These are phyloP conservation scores for Clonostachys rosea DNA, from an alignment of 2,329 filamentous ascomycete species.

Conservation along the genomic window DNA sequence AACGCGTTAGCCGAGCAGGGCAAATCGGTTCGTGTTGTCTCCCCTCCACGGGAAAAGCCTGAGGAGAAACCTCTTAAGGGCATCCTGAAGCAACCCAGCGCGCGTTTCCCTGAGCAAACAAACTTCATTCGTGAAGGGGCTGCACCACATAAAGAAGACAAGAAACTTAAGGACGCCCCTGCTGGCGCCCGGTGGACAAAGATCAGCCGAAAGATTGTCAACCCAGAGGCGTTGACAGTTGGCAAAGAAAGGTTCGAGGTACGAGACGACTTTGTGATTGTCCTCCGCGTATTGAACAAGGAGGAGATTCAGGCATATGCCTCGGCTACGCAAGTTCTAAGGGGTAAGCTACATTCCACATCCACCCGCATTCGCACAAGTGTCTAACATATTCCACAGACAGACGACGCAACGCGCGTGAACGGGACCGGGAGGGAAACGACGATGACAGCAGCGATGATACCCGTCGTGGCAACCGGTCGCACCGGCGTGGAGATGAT, in stretches of 20 bases:
- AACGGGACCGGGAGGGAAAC: slow-evolving; percentile 4
- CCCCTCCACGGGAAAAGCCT: slow-evolving; percentile 59
- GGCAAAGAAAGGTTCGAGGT: slow-evolving; percentile 92
- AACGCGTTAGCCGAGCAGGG: slow-evolving; percentile 19
- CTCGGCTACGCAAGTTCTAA: slow-evolving; percentile 72
- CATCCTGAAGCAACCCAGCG: slow-evolving; percentile 79
- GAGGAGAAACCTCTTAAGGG: slow-evolving; percentile 72
- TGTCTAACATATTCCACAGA: slow-evolving; percentile 1
- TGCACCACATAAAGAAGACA: slow-evolving; percentile 86
- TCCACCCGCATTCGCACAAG: neutral
- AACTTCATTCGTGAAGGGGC: slow-evolving; percentile 85
- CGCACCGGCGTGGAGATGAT: neutral
- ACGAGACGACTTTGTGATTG: slow-evolving; percentile 89
- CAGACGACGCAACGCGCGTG: slow-evolving; percentile 12
- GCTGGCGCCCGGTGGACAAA: slow-evolving; percentile 87
- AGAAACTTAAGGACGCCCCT: slow-evolving; percentile 66
- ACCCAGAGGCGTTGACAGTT: slow-evolving; percentile 78
- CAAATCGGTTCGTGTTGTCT: slow-evolving; percentile 63
- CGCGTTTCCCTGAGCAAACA: slow-evolving; percentile 81
- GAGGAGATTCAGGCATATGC: slow-evolving; percentile 90
- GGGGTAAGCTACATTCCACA: slow-evolving; percentile 50
- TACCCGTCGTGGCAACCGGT: neutral
- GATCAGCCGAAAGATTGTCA: slow-evolving; percentile 83
- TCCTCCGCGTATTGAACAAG: slow-evolving; percentile 78
- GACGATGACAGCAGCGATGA: slow-evolving; percentile 4